Base-by-base conservation (phyloP, 139 green algal genomes). In the Helicosporidium sp. region DNA sequence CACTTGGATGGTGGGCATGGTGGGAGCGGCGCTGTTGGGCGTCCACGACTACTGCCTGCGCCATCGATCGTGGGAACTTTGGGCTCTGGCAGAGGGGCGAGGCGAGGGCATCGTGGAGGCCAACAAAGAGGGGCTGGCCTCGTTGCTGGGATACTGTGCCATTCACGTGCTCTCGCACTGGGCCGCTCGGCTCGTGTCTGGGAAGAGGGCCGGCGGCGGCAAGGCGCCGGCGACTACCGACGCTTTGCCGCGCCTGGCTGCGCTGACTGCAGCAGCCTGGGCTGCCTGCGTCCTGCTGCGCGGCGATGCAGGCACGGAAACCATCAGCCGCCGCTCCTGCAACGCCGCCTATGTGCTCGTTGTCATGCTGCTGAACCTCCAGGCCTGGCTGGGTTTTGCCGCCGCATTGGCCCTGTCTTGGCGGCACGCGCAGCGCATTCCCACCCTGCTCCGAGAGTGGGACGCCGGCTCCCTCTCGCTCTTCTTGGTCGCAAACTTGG, bases 41-140 rank as follows among this genome's bases (percentile, higher is more conserved):
- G n/a, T n/a, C n/a, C n/a, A n/a, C n/a, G n/a, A n/a, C n/a, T n/a
- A n/a, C n/a, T n/a, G n/a, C n/a, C n/a, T n/a, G n/a, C n/a, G n/a
- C n/a, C n/a, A n/a, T n/a, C n/a, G n/a, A n/a, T n/a, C n/a, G n/a
- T n/a, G n/a, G n/a, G n/a, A n/a, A n/a, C n/a, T n/a, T n/a, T n/a
- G n/a, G n/a, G n/a, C n/a, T n/a, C n/a, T n/a, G n/a, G n/a, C n/a
- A n/a, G n/a, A n/a, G n/a, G n/a, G 39, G 13, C 31, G 31, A 10
- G 31, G 10, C 13, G 31, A 18, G 31, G 31, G 10, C 31, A 1
- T 37, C 13, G 31, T 37, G 31, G 31, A 37, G 31, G 58, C 74
- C 23, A 93, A 93, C 60, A 92, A 88, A 51, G 83, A 92, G 59
- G 82, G 83, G 6, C 15, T 91, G 8, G 48, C 64, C 18, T 87